Evolutionary conservation across 2,329 filamentous ascomycete genomes (phyloP).

Genomic region (Alternaria consortialis): DNA sequence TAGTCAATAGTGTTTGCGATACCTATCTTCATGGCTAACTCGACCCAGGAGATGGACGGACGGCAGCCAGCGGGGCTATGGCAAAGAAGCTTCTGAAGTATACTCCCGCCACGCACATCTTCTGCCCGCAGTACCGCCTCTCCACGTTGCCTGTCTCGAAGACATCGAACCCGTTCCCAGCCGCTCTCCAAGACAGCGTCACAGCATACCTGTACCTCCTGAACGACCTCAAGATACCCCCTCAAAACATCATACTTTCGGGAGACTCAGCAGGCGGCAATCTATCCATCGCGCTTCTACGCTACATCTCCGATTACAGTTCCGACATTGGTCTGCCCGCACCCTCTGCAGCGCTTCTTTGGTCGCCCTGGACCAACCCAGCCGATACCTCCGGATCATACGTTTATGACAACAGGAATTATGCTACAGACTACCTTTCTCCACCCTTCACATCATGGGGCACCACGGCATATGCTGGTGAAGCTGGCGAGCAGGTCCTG

Average conservation of each 20-base stretch:
- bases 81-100: conserved; percentile 48
- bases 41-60: conserved; percentile 46
- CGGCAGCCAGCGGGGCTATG: conserved; percentile 43
- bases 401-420: conserved; percentile 45
- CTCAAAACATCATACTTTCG: conserved; percentile 54
- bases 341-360: conserved; percentile 54
- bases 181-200: conserved; percentile 60
- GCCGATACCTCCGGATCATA: conserved; percentile 33
- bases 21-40: not conserved
- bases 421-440: conserved; percentile 55
- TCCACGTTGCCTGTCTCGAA: conserved; percentile 50
- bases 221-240: conserved; percentile 50
- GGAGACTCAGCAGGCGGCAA: conserved; percentile 64
- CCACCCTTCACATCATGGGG: conserved; percentile 56
- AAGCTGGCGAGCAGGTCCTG: conserved; percentile 21
- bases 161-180: conserved; percentile 58
- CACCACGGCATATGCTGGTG: conserved; percentile 43
- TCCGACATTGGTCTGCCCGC: conserved; percentile 39
- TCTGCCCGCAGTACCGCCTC: conserved; percentile 61
- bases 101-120: conserved; percentile 51
- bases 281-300: conserved; percentile 55
- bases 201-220: conserved; percentile 59
- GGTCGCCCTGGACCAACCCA: conserved; percentile 57
- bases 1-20: not conserved
- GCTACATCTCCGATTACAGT: conserved; percentile 58